A percentile compares a stretch with the other conserved stretches of the same genome.
Evolutionary conservation across 2,329 filamentous ascomycete genomes (phyloP).

Genomic region (Fusarium foetens): DNA sequence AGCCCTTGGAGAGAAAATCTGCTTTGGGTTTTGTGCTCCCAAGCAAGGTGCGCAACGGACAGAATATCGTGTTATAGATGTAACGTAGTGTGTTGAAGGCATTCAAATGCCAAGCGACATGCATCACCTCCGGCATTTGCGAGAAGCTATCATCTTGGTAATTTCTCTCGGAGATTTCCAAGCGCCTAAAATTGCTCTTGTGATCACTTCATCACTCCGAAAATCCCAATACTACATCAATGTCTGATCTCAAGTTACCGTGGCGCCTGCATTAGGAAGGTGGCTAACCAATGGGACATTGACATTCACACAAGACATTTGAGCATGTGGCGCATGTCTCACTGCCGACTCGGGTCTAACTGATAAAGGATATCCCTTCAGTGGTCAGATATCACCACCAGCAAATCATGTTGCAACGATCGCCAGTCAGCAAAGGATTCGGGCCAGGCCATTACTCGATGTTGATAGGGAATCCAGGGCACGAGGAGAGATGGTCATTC

Average conservation of each 20-base stretch:
- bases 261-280: conserved; percentile 11
- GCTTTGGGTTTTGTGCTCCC: no score
- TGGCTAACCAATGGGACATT: not conserved
- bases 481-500: not conserved
- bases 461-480: not conserved
- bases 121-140: not conserved
- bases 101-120: not conserved
- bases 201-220: not conserved
- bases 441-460: not conserved
- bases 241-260: not conserved
- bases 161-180: not conserved
- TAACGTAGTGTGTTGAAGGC: not conserved
- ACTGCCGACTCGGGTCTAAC: not conserved
- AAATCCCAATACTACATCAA: conserved; percentile 9
- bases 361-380: not conserved
- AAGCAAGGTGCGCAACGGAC: not conserved
- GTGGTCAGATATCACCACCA: not conserved
- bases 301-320: conserved; percentile 6
- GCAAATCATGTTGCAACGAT: not conserved
- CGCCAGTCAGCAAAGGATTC: not conserved
- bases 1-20: no score
- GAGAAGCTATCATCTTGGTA: not conserved
- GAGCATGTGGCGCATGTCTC: conserved; percentile 22
- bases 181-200: not conserved
- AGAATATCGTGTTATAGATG: not conserved